Percentiles rank a stretch among this genome's conserved stretches.
Conservation (phyloP, 805 yeast species). For the Naumovozyma baii region DNA sequence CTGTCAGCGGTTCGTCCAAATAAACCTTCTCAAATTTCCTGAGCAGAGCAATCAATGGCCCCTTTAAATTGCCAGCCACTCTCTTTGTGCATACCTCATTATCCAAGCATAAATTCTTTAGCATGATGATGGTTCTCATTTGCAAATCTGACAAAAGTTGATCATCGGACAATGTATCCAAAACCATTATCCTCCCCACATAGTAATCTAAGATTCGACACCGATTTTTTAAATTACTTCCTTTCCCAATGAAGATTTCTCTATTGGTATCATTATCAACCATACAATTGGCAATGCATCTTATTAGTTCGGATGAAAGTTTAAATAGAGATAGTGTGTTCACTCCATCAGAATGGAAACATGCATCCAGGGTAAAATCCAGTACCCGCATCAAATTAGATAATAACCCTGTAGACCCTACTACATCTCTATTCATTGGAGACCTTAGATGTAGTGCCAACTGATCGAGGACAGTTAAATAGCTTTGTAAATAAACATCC, state of each 20-base stretch:
- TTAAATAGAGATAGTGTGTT: conserved; percentile 9
- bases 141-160: conserved; percentile 13
- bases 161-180: conserved; percentile 6
- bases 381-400: conserved; percentile 12
- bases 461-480: conserved; percentile 20
- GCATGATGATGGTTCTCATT: conserved; percentile 20
- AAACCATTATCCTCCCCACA: conserved; percentile 11
- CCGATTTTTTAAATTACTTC: conserved; percentile 2
- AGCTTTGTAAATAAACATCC: conserved; percentile 13
- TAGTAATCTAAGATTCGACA: conserved; percentile 12
- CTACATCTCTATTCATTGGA: conserved; percentile 22
- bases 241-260: conserved; percentile 8
- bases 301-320: conserved; percentile 22
- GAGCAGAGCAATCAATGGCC: conserved; percentile 13
- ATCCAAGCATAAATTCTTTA: conserved; percentile 23
- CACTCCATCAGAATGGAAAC: conserved; percentile 7
- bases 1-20: conserved; percentile 10
- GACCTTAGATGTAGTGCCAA: conserved; percentile 26
- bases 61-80: conserved; percentile 9
- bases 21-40: conserved; percentile 6
- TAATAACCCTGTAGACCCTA: conserved; percentile 24
- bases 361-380: conserved; percentile 7
- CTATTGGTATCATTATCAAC: conserved; percentile 28
- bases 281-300: conserved; percentile 28
- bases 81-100: conserved; percentile 12